Base-by-base conservation (phyloP, 192 early-diverging fungal species). In the Spinellus fusiger region DNA sequence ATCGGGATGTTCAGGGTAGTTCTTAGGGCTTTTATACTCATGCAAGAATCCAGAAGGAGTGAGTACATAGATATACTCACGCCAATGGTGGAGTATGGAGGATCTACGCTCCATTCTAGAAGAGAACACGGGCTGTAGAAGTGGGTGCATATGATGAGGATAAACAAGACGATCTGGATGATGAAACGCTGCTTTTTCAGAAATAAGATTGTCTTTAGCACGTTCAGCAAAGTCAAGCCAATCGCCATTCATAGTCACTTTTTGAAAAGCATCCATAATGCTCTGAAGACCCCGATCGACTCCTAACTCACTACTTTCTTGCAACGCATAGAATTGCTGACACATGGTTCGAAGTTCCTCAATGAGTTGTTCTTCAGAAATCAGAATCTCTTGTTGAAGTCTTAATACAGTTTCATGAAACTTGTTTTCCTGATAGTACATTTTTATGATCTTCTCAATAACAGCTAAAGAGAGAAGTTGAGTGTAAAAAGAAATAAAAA, bases 11-110 rank as follows among this genome's bases (percentile, higher is more conserved):
- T 56, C 49, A 0, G 65, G 65, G 32, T 67, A 67, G 18, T 37
- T 33, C 28, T 54, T 61, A 13, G 27, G 29, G 20, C 59, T 59
- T 31, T 28, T 40, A 4, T 59, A 67, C 28, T 67, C 65, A 20
- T 67, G 65, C 10, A 67, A 49, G 34, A 67, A 67, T 0, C 65
- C 65, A n/a, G 65, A 57, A 6, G 57, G 56, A 31, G 65, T 67
- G 9, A 67, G 6, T 0, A 67, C 65, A 53, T 67, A 67, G 44
- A 67, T 59, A 51, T 67, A 27, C 22, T 67, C 65, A 1, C 61
- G 57, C 65, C 65, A 67, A 12, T 60, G 28, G 5, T 67, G 58
- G 8, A 67, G 15, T 7, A 67, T 23, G 1, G 46, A 52, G 0
- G 65, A 67, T 49, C 35, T 55, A 1, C 65, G 50, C 33, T 67